These are phyloP conservation scores for Lentinula detonsa DNA, from an alignment of 768 basidiomycete species.

Conservation along the genomic window DNA sequence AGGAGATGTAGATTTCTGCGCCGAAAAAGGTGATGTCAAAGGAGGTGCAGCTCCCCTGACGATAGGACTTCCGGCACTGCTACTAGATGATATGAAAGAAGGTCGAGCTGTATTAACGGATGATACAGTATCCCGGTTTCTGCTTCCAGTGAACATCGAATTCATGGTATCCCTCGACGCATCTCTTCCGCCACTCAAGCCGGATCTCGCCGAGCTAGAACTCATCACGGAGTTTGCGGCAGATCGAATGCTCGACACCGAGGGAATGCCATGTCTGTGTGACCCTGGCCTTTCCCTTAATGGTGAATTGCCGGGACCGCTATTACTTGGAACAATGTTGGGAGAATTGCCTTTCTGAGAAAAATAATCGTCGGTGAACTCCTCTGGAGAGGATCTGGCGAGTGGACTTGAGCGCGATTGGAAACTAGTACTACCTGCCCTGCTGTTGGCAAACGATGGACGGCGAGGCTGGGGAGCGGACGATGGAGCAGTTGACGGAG, in stretches of 20 bases:
- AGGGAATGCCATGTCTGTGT: not conserved
- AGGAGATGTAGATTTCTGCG: not conserved
- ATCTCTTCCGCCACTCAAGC: not conserved
- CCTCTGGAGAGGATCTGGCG: conserved; percentile 15
- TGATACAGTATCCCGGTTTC: not conserved
- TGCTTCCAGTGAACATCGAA: not conserved
- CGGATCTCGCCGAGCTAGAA: not conserved
- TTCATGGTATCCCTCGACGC: not conserved
- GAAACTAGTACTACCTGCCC: conserved; percentile 24
- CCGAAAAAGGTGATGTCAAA: not conserved
- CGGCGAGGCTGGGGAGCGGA: conserved; percentile 16
- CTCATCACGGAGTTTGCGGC: not conserved
- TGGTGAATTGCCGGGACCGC: conserved; percentile 10
- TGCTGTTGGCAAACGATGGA: conserved; percentile 19
- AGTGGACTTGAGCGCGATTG: conserved; percentile 30
- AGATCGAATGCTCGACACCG: not conserved
- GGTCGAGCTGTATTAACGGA: not conserved
- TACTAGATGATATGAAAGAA: not conserved
- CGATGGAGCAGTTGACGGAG: conserved; percentile 9
- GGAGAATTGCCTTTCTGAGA: conserved; percentile 9
- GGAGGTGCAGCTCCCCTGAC: no score
- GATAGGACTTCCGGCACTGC: not conserved
- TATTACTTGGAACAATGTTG: not conserved
- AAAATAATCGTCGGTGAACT: conserved; percentile 7
- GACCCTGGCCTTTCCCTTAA: not conserved